Evolutionary conservation across 2,329 filamentous ascomycete species (phyloP).

Genomic region (Tolypocladium album): DNA sequence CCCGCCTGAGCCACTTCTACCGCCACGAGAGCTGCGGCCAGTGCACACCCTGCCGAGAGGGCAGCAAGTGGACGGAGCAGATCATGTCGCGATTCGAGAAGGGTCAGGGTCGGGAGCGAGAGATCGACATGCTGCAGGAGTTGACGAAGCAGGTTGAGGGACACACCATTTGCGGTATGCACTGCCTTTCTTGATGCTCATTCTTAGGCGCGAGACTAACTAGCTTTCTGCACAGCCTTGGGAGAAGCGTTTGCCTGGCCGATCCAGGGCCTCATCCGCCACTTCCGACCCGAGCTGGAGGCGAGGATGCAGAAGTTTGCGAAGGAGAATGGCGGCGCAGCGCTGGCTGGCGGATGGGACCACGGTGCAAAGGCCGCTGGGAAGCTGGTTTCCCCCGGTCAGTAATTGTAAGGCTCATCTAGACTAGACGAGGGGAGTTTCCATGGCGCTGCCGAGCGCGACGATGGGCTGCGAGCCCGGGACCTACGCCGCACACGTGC

Average conservation of each 20-base stretch:
- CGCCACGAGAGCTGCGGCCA: constrained; percentile 97
- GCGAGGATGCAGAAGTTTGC: constrained; percentile 77
- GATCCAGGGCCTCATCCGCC: constrained; percentile 92
- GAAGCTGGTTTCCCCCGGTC: constrained; percentile 77
- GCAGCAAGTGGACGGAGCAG: constrained; percentile 97
- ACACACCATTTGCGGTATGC: constrained; percentile 89
- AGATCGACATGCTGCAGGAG: constrained; percentile 99
- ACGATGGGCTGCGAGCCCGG: constrained; percentile 7
- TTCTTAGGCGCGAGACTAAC: background rate
- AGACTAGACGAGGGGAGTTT: constrained; percentile 1
- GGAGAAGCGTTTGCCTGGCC: constrained; percentile 99
- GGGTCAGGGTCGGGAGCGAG: constrained; percentile 75
- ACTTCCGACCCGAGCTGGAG: constrained; percentile 95
- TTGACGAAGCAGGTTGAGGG: constrained; percentile 98
- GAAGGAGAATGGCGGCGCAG: constrained; percentile 57
- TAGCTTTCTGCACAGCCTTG: constrained; percentile 44
- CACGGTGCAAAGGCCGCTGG: constrained; percentile 67
- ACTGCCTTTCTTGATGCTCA: background rate
- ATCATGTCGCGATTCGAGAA: constrained; percentile 97
- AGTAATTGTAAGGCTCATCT: constrained; percentile 43
- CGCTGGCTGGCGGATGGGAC: constrained; percentile 81
- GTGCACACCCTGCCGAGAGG: constrained; percentile 98
- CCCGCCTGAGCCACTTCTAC: constrained; percentile 91
- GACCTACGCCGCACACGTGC: constrained; percentile 12
- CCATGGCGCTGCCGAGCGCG: constrained; percentile 1